A percentile compares a stretch with the other conserved stretches of the same genome.
Evolutionary conservation across 352 stramenopile species (phyloP).

Genomic region (Phytophthora meadii): DNA sequence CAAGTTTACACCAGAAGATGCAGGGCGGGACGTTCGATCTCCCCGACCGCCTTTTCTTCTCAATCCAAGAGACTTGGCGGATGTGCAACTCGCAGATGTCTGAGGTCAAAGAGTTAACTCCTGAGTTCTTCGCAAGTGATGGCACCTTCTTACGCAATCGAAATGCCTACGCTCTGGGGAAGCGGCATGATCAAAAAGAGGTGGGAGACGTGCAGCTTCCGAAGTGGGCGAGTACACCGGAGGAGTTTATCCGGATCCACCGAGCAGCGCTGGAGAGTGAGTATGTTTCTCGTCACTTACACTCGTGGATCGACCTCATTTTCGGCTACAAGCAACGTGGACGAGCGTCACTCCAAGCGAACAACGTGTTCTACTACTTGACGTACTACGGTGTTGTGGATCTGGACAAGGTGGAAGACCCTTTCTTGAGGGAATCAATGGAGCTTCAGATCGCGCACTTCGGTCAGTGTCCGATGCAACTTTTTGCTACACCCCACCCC

Average conservation of each 20-base stretch:
- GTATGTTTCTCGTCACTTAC: conserved; percentile 96
- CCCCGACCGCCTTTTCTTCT: conserved; percentile 97
- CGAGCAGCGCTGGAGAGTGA: conserved; percentile 98
- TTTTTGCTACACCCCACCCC: conserved; percentile 86
- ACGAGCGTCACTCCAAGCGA: conserved; percentile 91
- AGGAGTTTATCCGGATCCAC: conserved; percentile 97
- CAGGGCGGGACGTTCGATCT: conserved; percentile 98
- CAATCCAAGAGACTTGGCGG: conserved; percentile 95
- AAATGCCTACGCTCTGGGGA: conserved; percentile 97
- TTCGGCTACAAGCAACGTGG: conserved; percentile 99
- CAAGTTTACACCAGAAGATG: conserved; percentile 95
- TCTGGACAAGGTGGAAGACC: conserved; percentile 96
- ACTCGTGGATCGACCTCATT: conserved; percentile 99
- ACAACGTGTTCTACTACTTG: conserved; percentile 97
- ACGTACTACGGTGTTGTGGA: conserved; percentile 96
- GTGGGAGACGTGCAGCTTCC: conserved; percentile 97
- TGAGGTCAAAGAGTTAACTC: conserved; percentile 99
- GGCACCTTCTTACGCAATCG: conserved; percentile 96
- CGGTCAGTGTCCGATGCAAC: conserved; percentile 97
- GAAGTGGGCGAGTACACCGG: conserved; percentile 95
- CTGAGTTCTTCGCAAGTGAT: conserved; percentile 96
- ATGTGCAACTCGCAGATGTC: conserved; percentile 98
- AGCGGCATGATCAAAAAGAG: conserved; percentile 67
- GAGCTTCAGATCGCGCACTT: conserved; percentile 99
- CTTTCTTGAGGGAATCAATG: conserved; percentile 93